Conservation (phyloP, 805 yeast genomes). For the Candida yuanshanica region DNA sequence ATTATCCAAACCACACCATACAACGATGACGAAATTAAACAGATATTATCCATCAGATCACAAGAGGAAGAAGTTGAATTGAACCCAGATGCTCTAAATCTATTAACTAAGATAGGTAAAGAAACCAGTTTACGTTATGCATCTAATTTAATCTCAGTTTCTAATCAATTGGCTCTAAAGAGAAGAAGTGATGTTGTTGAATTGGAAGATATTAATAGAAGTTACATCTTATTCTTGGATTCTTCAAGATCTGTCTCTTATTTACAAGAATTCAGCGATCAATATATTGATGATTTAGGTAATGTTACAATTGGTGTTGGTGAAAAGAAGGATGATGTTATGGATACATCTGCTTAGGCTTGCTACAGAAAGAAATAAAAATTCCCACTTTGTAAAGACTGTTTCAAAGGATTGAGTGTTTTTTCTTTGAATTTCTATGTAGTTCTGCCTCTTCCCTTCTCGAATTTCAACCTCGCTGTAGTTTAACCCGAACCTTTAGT, state of each 20-base stretch:
- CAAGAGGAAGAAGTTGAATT: conserved; percentile 91
- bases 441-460: not conserved
- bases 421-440: not conserved
- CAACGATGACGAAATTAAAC: conserved; percentile 74
- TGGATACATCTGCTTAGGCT: conserved; percentile 31
- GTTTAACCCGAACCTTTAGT: conserved; percentile 71
- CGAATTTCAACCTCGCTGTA: not conserved
- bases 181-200: conserved; percentile 70
- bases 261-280: conserved; percentile 60
- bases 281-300: conserved; percentile 77
- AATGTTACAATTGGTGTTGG: conserved; percentile 49
- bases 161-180: conserved; percentile 80
- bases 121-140: conserved; percentile 93
- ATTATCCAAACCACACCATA: conserved; percentile 84
- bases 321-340: conserved; percentile 31
- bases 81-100: conserved; percentile 73
- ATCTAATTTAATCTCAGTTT: conserved; percentile 82
- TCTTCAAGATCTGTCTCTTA: conserved; percentile 84
- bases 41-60: conserved; percentile 84
- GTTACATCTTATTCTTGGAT: conserved; percentile 83
- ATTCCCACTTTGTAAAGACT: not conserved
- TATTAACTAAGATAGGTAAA: conserved; percentile 82
- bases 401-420: too few species aligned
- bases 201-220: conserved; percentile 78
- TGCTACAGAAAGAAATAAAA: conserved; percentile 3